Base-by-base conservation (phyloP, 2,329 filamentous ascomycete genomes). In the Colletotrichum trifolii region DNA sequence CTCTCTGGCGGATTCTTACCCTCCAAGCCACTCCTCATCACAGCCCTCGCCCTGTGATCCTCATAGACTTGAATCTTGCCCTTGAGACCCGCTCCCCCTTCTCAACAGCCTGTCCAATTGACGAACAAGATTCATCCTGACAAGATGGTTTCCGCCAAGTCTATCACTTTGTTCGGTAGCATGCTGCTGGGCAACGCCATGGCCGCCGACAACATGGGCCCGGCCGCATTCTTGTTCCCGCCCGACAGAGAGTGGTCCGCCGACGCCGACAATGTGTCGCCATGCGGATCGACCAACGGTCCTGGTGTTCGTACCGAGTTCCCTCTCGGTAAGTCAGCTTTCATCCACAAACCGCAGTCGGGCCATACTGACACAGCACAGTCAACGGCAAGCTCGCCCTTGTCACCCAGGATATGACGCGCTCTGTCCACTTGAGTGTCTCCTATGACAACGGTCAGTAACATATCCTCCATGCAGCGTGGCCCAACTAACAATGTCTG, bases 161-260 rank as follows among this genome's bases (percentile, higher is more conserved):
- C 53, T 34, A 47, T 59, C 52, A 49, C 60, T 38, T 15, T 62
- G 46, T 56, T 62, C 40, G 62, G 58, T 40, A 53, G 50, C 53
- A 66, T 66, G 59, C 64, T 68, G 52, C 35, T 67, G 35, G 64
- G 59, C 60, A 62, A 59, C 42, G 55, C 61, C 56, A 58, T 60
- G 34, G 60, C 52, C 40, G 56, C 57, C 17, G 68, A 73, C n/a
- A 72, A 75, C 39, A 80, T 81, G 76, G 86, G 86, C 10, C 85
- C 86, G 8, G 85, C 85, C 17, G 85, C 83, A 9, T 87, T 89
- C 71, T 77, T 89, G 74, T 89, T 87, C 55, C 87, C 87, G 4
- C 71, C 78, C 12, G 86, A 89, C 73, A 79, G 87, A 55, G 76
- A 78, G 45, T 90, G 86, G 86, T 78, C 78, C 54, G 83, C 81